Percentiles rank a stretch among this genome's conserved stretches.
These are phyloP conservation scores for Phytophthora podocarpi DNA, from an alignment of 352 stramenopile species.

Conservation along the genomic window DNA sequence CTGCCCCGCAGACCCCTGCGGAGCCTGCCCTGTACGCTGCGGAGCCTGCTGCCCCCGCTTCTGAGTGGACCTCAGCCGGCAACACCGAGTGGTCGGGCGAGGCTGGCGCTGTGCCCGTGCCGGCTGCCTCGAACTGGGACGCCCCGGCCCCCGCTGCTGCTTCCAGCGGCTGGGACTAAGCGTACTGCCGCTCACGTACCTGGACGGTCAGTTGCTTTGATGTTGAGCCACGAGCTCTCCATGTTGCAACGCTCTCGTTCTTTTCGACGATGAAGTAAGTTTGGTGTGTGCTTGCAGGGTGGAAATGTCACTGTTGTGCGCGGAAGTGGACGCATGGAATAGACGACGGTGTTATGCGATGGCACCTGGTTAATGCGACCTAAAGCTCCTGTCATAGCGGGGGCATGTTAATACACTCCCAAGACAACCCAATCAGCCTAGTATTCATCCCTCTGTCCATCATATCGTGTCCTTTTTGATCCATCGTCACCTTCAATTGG, in stretches of 20 bases:
- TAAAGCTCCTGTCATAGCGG: conserved; percentile 32
- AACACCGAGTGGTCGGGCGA: conserved; percentile 85
- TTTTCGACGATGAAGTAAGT: conserved; percentile 33
- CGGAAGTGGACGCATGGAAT: conserved; percentile 84
- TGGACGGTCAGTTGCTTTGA: conserved; percentile 23
- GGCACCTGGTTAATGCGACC: conserved; percentile 92
- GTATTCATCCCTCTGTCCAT: too few species aligned
- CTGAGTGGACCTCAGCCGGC: conserved; percentile 71
- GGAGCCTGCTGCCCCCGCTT: conserved; percentile 53
- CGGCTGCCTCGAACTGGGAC: conserved; percentile 57
- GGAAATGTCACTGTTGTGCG: conserved; percentile 16
- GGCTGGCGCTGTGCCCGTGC: conserved; percentile 50
- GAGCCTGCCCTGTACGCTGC: conserved; percentile 62
- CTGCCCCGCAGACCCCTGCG: conserved; percentile 45
- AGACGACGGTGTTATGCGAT: conserved; percentile 94
- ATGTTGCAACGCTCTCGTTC: conserved; percentile 33
- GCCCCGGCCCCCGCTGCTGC: conserved; percentile 53
- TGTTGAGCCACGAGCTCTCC: conserved; percentile 3
- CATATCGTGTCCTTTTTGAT: neutral
- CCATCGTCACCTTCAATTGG: neutral
- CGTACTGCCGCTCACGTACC: conserved; percentile 4
- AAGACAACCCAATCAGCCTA: conserved; percentile 6
- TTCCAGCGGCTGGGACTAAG: conserved; percentile 84
- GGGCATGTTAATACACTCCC: conserved; percentile 32
- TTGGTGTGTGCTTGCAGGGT: conserved; percentile 11